Evolutionary conservation across 129 eudicot species (phyloP).

Genomic region (Sambucus nigra): DNA sequence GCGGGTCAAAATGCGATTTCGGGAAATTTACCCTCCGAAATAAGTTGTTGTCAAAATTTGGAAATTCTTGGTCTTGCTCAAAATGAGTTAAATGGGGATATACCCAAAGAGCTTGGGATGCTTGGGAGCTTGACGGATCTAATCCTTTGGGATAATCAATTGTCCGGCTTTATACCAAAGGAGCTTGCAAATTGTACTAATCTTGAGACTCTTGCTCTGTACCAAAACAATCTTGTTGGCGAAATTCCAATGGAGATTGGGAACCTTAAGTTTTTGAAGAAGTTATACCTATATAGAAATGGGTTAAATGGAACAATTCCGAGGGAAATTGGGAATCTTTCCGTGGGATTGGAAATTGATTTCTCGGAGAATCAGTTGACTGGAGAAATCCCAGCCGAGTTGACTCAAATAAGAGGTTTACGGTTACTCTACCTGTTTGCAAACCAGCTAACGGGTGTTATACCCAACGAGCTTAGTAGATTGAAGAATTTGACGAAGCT

Average conservation of each 20-base stretch:
- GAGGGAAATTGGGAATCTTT: slow-evolving; percentile 72
- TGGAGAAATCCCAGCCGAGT: slow-evolving; percentile 77
- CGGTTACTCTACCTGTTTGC: slow-evolving; percentile 59
- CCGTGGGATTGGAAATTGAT: slow-evolving; percentile 62
- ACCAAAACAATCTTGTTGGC: slow-evolving; percentile 73
- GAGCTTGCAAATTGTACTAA: slow-evolving; percentile 66
- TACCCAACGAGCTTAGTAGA: slow-evolving; percentile 56
- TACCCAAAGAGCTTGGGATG: slow-evolving; percentile 78
- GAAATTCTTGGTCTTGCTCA: slow-evolving; percentile 74
- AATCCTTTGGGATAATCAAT: slow-evolving; percentile 72
- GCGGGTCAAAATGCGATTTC: slow-evolving; percentile 75
- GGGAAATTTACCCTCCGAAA: slow-evolving; percentile 68
- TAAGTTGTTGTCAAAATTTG: slow-evolving; percentile 48
- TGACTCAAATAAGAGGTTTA: slow-evolving; percentile 43
- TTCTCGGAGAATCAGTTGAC: slow-evolving; percentile 64
- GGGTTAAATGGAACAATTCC: slow-evolving; percentile 81
- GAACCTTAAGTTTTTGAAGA: slow-evolving; percentile 37
- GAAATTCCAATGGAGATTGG: slow-evolving; percentile 66
- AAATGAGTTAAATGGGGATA: slow-evolving; percentile 51
- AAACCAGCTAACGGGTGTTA: slow-evolving; percentile 70
- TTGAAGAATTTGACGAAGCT: slow-evolving; percentile 59
- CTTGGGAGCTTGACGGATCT: slow-evolving; percentile 52
- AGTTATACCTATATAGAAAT: slow-evolving; percentile 66
- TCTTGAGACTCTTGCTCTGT: slow-evolving; percentile 81
- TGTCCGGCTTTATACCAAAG: slow-evolving; percentile 56